These are phyloP conservation scores for Paecilomyces sp. DNA, from an alignment of 2,329 filamentous ascomycete species.

Conservation along the genomic window DNA sequence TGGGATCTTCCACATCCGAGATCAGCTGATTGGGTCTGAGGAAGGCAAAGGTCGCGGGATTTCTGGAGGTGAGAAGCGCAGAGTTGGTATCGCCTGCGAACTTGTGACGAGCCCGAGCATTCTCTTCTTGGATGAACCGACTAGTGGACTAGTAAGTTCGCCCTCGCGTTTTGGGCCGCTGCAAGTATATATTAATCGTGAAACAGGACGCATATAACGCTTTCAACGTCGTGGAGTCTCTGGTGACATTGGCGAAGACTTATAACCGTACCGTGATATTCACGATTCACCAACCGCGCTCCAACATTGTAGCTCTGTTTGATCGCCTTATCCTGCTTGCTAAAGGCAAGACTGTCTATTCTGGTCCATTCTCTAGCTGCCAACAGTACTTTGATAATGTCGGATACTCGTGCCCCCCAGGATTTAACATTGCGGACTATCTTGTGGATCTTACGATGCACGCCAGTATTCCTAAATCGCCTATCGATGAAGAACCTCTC, in stretches of 20 bases:
- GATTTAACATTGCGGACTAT: conserved; percentile 98
- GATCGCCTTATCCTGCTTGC: conserved; percentile 89
- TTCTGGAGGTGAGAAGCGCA: conserved; percentile 91
- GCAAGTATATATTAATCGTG: background rate
- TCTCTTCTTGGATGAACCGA: conserved; percentile 93
- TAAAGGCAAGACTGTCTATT: conserved; percentile 84
- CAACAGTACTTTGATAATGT: conserved; percentile 88
- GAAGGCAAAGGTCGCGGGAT: conserved; percentile 92
- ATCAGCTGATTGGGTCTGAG: conserved; percentile 93
- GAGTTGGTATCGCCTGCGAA: conserved; percentile 95
- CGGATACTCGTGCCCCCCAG: conserved; percentile 87
- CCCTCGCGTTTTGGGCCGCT: background rate
- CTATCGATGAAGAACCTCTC: conserved; percentile 50
- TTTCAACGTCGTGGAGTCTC: conserved; percentile 94
- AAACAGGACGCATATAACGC: conserved; percentile 80
- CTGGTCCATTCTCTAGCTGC: conserved; percentile 79
- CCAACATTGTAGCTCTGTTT: conserved; percentile 96
- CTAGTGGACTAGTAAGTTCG: conserved; percentile 62
- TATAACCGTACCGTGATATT: conserved; percentile 97
- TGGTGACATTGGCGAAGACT: conserved; percentile 88
- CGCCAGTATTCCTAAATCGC: conserved; percentile 55
- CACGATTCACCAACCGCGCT: conserved; percentile 95
- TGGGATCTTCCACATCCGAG: conserved; percentile 86
- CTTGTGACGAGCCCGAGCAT: conserved; percentile 96
- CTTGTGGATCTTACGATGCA: conserved; percentile 98